Conservation (phyloP, 2,329 filamentous ascomycete genomes). For the Teratosphaeria nubilosa region DNA sequence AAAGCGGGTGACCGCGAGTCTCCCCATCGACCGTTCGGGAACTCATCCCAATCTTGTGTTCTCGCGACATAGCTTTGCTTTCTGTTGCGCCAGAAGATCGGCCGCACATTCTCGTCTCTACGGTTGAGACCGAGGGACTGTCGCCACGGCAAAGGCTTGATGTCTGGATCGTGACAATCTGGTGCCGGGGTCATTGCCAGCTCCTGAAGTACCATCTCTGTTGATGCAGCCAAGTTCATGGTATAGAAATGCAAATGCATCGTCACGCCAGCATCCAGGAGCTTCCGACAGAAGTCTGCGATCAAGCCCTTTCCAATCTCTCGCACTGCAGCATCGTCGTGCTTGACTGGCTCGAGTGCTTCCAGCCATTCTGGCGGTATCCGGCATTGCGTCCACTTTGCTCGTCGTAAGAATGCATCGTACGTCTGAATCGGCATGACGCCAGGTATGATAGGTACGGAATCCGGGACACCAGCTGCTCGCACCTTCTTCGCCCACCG, state of each 20-base stretch:
- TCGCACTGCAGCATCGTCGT: constrained; percentile 85
- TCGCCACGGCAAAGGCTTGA: constrained; percentile 86
- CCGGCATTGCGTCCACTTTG: constrained; percentile 80
- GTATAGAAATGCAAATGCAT: constrained; percentile 93
- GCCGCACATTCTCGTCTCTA: constrained; percentile 87
- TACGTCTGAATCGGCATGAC: constrained; percentile 96
- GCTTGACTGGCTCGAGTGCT: constrained; percentile 84
- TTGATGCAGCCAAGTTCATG: constrained; percentile 95
- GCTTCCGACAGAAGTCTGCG: constrained; percentile 77
- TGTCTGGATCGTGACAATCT: constrained; percentile 37
- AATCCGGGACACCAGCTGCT: constrained; percentile 61
- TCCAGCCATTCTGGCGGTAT: constrained; percentile 74
- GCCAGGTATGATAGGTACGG: constrained; percentile 70
- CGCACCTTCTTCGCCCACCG: constrained; percentile 82
- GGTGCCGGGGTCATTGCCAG: constrained; percentile 73
- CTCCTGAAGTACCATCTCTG: constrained; percentile 87
- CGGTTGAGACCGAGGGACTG: constrained; percentile 84
- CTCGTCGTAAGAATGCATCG: constrained; percentile 79
- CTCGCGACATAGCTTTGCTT: constrained; percentile 92
- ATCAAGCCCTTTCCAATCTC: constrained; percentile 81
- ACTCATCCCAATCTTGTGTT: constrained; percentile 98
- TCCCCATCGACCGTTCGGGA: constrained; percentile 97
- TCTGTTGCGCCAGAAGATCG: constrained; percentile 97
- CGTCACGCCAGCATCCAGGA: constrained; percentile 70
- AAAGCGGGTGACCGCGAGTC: constrained; percentile 94